Percentiles rank a stretch among this genome's conserved stretches.
Evolutionary conservation across 306 rosid genomes (phyloP).

Genomic region (Vigna mungo): DNA sequence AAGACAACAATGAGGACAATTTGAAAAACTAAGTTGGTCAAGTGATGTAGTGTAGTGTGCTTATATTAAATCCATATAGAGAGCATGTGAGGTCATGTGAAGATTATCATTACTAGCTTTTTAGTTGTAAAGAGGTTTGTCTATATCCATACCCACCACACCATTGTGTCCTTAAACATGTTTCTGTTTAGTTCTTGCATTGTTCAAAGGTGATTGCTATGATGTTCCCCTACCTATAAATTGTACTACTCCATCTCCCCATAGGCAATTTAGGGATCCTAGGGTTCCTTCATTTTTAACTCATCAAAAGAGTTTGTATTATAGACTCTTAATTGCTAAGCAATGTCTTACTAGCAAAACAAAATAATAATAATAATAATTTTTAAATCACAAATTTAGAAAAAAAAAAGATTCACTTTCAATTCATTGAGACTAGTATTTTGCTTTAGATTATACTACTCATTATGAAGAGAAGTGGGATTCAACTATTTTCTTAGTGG

Average conservation of each 20-base stretch:
- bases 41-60: not conserved
- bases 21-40: constrained; percentile 4
- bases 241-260: too few relatives aligned
- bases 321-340: not conserved
- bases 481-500: constrained; percentile 46
- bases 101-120: constrained; percentile 33
- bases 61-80: constrained; percentile 28
- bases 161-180: constrained; percentile 37
- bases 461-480: constrained; percentile 45
- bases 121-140: constrained; percentile 41
- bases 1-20: not conserved
- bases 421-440: not conserved
- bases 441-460: not conserved
- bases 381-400: not conserved
- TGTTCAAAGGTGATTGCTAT: constrained; percentile 29
- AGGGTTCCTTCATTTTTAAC: not conserved
- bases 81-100: constrained; percentile 60
- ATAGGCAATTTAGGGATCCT: too few relatives aligned
- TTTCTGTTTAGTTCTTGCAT: constrained; percentile 34
- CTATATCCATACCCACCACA: constrained; percentile 47
- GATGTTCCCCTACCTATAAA: not conserved
- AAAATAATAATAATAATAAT: not conserved
- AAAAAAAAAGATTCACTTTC: not conserved
- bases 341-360: not conserved
- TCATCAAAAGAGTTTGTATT: not conserved